These are phyloP conservation scores for Coemansia sp. DNA, from an alignment of 192 early-diverging fungal genomes.

Conservation along the genomic window DNA sequence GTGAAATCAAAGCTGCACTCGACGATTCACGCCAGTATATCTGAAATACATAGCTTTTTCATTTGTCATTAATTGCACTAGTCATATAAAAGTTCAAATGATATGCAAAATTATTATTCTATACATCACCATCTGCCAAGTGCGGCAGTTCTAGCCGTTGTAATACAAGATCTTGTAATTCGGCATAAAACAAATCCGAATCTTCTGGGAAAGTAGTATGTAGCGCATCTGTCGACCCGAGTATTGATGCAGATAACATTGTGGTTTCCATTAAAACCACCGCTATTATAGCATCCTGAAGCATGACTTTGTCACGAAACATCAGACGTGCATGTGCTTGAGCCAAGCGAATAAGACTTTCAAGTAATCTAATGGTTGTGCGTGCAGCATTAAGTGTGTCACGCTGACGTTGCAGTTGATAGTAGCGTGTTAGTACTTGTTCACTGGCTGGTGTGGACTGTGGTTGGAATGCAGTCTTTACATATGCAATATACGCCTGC, in stretches of 20 bases:
- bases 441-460: slow-evolving; percentile 60
- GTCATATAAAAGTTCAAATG: neutral
- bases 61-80: neutral
- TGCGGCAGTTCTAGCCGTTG: slow-evolving; percentile 51
- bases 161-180: slow-evolving; percentile 46
- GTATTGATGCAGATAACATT: slow-evolving; percentile 58
- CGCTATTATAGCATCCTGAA: slow-evolving; percentile 64
- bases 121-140: slow-evolving; percentile 14
- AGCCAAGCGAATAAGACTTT: slow-evolving; percentile 62
- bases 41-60: neutral
- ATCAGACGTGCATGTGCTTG: slow-evolving; percentile 68
- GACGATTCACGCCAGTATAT: slow-evolving; percentile 58
- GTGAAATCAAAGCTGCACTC: slow-evolving; percentile 75
- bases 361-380: slow-evolving; percentile 68
- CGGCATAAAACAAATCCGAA: slow-evolving; percentile 50
- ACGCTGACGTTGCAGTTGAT: slow-evolving; percentile 66
- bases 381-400: slow-evolving; percentile 66
- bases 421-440: slow-evolving; percentile 67
- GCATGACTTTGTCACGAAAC: slow-evolving; percentile 58
- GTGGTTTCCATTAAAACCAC: slow-evolving; percentile 4
- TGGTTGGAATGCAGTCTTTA: slow-evolving; percentile 60
- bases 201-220: slow-evolving; percentile 63
- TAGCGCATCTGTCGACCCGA: slow-evolving; percentile 55
- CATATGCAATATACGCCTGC: slow-evolving; percentile 66
- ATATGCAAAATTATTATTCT: neutral